phyloP scores from a whole-genome alignment of 345 rosid species.

The Stellera chamaejasme region DNA sequence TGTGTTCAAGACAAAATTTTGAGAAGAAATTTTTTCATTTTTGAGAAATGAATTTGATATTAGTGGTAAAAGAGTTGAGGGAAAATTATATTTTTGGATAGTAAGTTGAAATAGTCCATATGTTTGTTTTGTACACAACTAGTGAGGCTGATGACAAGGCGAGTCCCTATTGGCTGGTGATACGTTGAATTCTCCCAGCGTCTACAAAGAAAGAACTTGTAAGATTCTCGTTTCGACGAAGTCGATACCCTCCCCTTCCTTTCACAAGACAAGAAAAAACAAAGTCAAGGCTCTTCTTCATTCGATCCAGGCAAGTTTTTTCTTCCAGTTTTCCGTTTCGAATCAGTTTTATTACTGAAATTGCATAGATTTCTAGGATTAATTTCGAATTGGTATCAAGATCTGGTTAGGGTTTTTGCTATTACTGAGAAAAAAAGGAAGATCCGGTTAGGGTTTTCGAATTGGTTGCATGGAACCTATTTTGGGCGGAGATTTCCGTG shows the following conservation, averaged over 20 bases:
- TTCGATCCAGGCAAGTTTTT: conserved; percentile 2
- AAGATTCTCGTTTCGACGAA: background rate
- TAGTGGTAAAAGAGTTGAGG: too few relatives aligned
- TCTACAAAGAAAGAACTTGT: too few relatives aligned
- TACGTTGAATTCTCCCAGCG: background rate
- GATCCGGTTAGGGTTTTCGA: background rate
- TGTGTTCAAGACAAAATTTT: too few relatives aligned
- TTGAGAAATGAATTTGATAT: too few relatives aligned
- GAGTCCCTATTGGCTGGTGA: background rate
- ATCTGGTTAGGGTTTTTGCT: background rate
- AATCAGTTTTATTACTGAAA: background rate
- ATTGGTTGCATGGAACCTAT: too few relatives aligned
- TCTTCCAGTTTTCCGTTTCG: background rate
- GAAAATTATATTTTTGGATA: too few relatives aligned
- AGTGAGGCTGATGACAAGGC: background rate
- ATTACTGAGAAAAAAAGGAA: too few relatives aligned
- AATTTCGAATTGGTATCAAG: background rate
- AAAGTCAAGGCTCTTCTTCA: background rate
- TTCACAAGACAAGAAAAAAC: background rate
- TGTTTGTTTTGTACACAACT: too few relatives aligned
- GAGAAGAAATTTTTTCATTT: too few relatives aligned
- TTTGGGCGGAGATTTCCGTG: too few relatives aligned
- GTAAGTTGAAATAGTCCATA: too few relatives aligned
- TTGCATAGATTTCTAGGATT: background rate
- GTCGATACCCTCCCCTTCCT: too few relatives aligned